These are phyloP conservation scores for Paracoccidioides lutzii DNA, from an alignment of 2,329 filamentous ascomycete genomes.

Conservation along the genomic window DNA sequence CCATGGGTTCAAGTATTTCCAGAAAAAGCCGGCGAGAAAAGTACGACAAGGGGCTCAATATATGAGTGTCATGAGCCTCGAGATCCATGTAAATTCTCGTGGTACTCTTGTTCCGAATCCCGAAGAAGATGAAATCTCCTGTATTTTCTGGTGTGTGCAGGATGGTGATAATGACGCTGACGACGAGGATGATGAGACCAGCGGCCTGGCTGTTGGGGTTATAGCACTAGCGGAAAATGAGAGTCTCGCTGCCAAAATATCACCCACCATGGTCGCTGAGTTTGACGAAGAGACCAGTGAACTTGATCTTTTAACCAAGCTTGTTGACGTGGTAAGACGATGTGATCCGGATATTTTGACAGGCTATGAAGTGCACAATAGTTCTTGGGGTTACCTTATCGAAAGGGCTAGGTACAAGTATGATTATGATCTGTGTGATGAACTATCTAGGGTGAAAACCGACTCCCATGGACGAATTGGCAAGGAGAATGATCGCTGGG, in stretches of 20 bases:
- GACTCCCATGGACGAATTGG: conserved; percentile 73
- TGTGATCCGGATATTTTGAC: conserved; percentile 87
- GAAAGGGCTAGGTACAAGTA: conserved; percentile 77
- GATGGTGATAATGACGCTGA: conserved; percentile 52
- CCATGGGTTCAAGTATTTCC: conserved; percentile 75
- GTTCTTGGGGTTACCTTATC: conserved; percentile 91
- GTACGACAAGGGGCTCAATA: conserved; percentile 77
- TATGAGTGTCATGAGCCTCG: conserved; percentile 93
- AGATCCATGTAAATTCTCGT: conserved; percentile 81
- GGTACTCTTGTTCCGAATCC: conserved; percentile 74
- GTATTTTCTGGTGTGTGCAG: conserved; percentile 81
- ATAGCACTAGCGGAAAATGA: conserved; percentile 56
- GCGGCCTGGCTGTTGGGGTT: conserved; percentile 52
- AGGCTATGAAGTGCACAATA: conserved; percentile 86
- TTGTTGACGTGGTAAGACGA: conserved; percentile 72
- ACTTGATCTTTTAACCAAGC: conserved; percentile 68
- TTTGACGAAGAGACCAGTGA: conserved; percentile 67
- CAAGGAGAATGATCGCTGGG: conserved; percentile 80
- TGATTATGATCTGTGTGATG: conserved; percentile 80
- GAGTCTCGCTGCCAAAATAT: conserved; percentile 47
- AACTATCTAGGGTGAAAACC: conserved; percentile 77
- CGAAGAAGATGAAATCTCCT: conserved; percentile 75
- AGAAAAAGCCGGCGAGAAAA: conserved; percentile 59
- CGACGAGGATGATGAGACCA: conserved; percentile 30
- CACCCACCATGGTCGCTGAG: conserved; percentile 48